These are phyloP conservation scores for Cenococcum geophilum DNA, from an alignment of 495 filamentous ascomycete species.

Conservation along the genomic window DNA sequence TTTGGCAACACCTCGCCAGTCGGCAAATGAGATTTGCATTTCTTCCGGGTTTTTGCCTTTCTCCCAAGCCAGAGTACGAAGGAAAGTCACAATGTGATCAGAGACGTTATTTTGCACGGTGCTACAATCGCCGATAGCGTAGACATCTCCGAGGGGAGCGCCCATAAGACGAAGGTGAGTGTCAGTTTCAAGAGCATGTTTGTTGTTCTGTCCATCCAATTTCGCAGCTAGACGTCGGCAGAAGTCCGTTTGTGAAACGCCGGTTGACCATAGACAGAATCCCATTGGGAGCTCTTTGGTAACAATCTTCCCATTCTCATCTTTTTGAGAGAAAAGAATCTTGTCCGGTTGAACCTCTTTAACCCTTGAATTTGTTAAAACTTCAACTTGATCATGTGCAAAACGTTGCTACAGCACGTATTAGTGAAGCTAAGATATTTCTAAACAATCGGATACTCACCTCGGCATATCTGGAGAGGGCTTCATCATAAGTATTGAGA, in stretches of 20 bases:
- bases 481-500: constrained; percentile 96
- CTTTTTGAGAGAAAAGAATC: constrained; percentile 81
- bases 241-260: constrained; percentile 79
- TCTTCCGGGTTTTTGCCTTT: constrained; percentile 80
- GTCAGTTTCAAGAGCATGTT: constrained; percentile 90
- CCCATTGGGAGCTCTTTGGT: constrained; percentile 92
- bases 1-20: constrained; percentile 79
- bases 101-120: constrained; percentile 82
- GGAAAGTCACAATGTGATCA: constrained; percentile 75
- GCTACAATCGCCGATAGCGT: constrained; percentile 93
- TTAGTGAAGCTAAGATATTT: constrained; percentile 4
- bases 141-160: constrained; percentile 88
- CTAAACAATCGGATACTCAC: constrained; percentile 30
- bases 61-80: constrained; percentile 87
- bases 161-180: constrained; percentile 87
- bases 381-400: constrained; percentile 79
- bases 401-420: constrained; percentile 54
- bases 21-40: constrained; percentile 72
- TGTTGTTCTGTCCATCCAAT: constrained; percentile 71
- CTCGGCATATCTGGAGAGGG: constrained; percentile 87
- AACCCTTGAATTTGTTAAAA: constrained; percentile 86
- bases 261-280: constrained; percentile 97
- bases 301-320: constrained; percentile 61
- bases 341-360: constrained; percentile 76
- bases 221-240: constrained; percentile 65